These are phyloP conservation scores for Eimeria tenella DNA, from an alignment of 169 alveolate species.

Conservation along the genomic window DNA sequence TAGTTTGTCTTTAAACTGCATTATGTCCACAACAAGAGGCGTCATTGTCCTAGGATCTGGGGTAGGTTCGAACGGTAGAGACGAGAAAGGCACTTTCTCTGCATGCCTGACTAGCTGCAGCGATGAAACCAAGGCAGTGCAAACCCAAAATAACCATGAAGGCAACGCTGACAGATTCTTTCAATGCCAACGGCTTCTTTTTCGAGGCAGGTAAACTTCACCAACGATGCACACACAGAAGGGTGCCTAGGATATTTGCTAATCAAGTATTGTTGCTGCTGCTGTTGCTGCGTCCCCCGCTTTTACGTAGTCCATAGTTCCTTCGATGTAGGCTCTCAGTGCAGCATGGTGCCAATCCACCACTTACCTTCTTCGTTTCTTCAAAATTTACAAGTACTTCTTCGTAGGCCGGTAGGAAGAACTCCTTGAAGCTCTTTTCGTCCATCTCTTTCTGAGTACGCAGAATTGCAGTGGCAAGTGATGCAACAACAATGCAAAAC, in stretches of 20 bases:
- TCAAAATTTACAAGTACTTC: conserved; percentile 41
- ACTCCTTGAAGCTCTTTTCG: background rate
- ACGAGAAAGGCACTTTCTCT: conserved; percentile 37
- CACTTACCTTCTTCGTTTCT: conserved; percentile 27
- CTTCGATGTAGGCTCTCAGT: background rate
- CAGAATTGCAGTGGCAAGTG: too few relatives aligned
- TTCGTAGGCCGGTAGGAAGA: conserved; percentile 57
- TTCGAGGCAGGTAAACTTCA: too few relatives aligned
- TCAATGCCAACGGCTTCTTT: too few relatives aligned
- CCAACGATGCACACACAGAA: too few relatives aligned
- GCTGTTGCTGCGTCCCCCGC: conserved; percentile 8
- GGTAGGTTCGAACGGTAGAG: conserved; percentile 66
- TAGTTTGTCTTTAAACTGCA: conserved; percentile 66
- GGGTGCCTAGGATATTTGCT: background rate
- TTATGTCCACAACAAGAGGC: conserved; percentile 72
- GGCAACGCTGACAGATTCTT: background rate
- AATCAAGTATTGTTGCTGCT: background rate
- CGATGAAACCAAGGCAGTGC: background rate
- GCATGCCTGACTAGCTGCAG: conserved; percentile 55
- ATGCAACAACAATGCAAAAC: too few relatives aligned
- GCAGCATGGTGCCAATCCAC: background rate
- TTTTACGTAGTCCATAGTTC: background rate
- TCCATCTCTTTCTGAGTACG: conserved; percentile 55
- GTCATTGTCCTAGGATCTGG: conserved; percentile 76
- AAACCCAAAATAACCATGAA: background rate